Evolutionary conservation across 768 basidiomycete genomes (phyloP).

Genomic region (Lentinula sp.): DNA sequence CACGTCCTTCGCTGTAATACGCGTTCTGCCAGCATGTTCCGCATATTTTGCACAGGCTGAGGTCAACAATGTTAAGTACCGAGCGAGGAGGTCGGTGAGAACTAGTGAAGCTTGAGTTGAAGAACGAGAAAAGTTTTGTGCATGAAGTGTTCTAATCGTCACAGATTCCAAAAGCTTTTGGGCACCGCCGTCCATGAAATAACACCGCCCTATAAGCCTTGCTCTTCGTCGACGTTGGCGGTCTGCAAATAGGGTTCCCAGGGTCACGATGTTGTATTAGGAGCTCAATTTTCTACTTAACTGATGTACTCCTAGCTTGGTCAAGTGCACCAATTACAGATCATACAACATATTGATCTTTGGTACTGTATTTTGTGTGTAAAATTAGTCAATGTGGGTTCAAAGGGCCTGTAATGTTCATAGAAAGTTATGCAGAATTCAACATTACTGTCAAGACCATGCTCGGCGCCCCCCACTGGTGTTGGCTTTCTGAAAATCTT

Average conservation of each 20-base stretch:
- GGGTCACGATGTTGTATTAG: background rate
- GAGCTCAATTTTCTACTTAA: too few relatives aligned
- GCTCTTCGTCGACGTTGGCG: background rate
- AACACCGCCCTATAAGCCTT: background rate
- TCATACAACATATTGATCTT: too few relatives aligned
- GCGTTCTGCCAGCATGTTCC: conserved; percentile 64
- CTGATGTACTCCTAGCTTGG: too few relatives aligned
- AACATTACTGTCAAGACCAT: too few relatives aligned
- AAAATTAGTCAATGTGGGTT: too few relatives aligned
- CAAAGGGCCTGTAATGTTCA: too few relatives aligned
- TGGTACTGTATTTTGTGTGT: too few relatives aligned
- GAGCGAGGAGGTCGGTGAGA: conserved; percentile 70
- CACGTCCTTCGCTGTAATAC: conserved; percentile 54
- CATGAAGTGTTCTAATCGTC: conserved; percentile 66
- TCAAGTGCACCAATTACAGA: too few relatives aligned
- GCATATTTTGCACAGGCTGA: conserved; percentile 68
- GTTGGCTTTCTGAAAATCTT: too few relatives aligned
- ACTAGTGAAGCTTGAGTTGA: conserved; percentile 67
- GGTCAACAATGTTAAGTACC: conserved; percentile 64
- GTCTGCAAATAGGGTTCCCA: background rate
- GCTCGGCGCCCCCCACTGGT: too few relatives aligned
- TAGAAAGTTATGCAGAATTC: too few relatives aligned
- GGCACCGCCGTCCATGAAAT: conserved; percentile 46
- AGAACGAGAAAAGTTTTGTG: conserved; percentile 70
- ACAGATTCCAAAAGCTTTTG: conserved; percentile 63